Conservation (phyloP, 1,139 yeast species). For the Meyerozyma athensensis region DNA sequence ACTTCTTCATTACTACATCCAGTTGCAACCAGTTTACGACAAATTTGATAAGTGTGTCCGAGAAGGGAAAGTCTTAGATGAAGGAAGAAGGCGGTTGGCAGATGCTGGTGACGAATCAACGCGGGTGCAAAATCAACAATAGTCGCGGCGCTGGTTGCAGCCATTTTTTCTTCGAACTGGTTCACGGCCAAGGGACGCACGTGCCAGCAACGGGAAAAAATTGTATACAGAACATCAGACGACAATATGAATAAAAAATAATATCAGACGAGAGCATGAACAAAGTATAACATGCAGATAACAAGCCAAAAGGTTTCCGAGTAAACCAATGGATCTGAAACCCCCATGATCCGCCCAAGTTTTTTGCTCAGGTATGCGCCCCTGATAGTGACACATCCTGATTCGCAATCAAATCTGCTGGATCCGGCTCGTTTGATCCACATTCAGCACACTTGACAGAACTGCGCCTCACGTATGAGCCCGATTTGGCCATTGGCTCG, state of each 20-base stretch:
- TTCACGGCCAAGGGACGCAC: not conserved
- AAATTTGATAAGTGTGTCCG: constrained; percentile 8
- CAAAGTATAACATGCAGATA: too few relatives aligned
- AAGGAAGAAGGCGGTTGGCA: not conserved
- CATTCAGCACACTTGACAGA: not conserved
- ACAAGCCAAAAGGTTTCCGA: too few relatives aligned
- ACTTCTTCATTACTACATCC: constrained; percentile 11
- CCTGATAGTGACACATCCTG: too few relatives aligned
- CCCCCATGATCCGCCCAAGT: too few relatives aligned
- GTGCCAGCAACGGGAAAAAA: too few relatives aligned
- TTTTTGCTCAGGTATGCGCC: too few relatives aligned
- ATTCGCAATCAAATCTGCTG: constrained; percentile 1
- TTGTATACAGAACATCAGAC: too few relatives aligned
- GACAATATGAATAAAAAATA: too few relatives aligned
- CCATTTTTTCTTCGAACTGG: not conserved
- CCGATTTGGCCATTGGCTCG: not conserved
- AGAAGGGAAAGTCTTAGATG: not conserved
- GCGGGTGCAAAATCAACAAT: not conserved
- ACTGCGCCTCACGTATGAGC: not conserved
- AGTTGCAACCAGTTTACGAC: constrained; percentile 9
- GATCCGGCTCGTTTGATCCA: not conserved
- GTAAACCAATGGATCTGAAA: too few relatives aligned
- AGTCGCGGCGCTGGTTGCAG: not conserved
- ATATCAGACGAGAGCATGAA: too few relatives aligned
- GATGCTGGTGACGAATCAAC: not conserved